Conservation (phyloP, 2,329 filamentous ascomycete species). For the Cladosporium sp. region DNA sequence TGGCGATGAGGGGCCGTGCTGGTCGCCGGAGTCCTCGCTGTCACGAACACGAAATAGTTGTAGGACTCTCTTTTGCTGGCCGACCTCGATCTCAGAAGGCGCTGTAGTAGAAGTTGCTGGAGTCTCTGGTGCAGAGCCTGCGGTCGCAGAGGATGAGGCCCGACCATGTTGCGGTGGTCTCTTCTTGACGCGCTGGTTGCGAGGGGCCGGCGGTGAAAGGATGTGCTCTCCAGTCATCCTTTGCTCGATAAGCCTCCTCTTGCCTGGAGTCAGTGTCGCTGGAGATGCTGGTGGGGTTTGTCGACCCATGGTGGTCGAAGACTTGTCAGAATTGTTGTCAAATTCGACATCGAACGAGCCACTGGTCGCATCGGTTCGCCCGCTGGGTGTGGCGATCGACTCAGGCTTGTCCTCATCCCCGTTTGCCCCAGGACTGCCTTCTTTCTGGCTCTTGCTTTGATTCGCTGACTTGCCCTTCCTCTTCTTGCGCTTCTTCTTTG, state of each 20-base stretch:
- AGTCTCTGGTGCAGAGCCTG: not conserved
- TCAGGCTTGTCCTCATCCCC: not conserved
- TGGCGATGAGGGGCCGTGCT: not conserved
- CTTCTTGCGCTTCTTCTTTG: constrained; percentile 10
- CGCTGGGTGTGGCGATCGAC: not conserved
- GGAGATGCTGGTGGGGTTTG: constrained; percentile 4
- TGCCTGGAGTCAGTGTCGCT: not conserved
- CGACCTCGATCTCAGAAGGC: not conserved
- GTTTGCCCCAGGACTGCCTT: not conserved
- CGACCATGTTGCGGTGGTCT: not conserved
- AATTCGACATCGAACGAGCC: not conserved
- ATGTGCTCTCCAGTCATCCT: constrained; percentile 1
- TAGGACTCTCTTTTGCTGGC: not conserved
- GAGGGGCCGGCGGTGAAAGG: not conserved
- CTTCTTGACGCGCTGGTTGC: constrained; percentile 11
- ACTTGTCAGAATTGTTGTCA: not conserved
- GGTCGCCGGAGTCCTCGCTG: not conserved
- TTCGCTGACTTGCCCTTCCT: not conserved
- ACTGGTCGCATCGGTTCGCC: not conserved
- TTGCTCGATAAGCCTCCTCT: not conserved
- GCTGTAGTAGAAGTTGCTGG: not conserved
- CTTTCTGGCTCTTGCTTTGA: not conserved
- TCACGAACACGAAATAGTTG: not conserved
- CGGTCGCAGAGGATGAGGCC: not conserved
- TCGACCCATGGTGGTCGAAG: constrained; percentile 12